These are phyloP conservation scores for Cyclotella atomus DNA, from an alignment of 108 stramenopile species.

Conservation along the genomic window DNA sequence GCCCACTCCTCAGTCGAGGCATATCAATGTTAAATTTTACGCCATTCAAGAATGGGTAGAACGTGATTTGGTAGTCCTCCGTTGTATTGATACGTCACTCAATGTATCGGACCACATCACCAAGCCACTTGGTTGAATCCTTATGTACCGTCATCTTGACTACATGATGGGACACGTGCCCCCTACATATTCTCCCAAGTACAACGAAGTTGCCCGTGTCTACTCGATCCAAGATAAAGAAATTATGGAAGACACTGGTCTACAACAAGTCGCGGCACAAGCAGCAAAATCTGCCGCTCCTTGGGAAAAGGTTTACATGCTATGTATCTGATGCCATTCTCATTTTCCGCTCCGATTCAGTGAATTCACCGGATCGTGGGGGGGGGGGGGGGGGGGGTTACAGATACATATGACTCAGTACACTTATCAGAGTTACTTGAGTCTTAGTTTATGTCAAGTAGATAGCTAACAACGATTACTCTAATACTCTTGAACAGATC, in stretches of 20 bases:
- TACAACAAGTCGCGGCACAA: background rate
- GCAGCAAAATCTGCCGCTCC: background rate
- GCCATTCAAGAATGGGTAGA: background rate
- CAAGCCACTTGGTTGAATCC: background rate
- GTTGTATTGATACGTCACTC: background rate
- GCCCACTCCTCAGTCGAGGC: slow-evolving; percentile 19
- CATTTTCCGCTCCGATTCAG: background rate
- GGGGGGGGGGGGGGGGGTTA: slow-evolving; percentile 9
- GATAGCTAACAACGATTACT: no score
- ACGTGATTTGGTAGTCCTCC: background rate
- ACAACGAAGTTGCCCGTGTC: background rate
- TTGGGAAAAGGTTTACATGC: background rate
- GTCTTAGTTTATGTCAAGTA: no score
- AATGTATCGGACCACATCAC: background rate
- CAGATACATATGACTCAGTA: background rate
- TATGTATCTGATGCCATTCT: background rate
- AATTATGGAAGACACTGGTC: background rate
- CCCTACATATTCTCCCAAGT: background rate
- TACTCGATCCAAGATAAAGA: background rate
- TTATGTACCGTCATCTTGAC: background rate
- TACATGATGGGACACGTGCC: background rate
- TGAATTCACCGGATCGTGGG: no score
- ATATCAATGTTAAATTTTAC: slow-evolving; percentile 18
- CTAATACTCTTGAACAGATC: no score
- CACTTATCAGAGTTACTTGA: no score